These are phyloP conservation scores for Sporothrix brasiliensis DNA, from an alignment of 2,329 filamentous ascomycete genomes.

Conservation along the genomic window DNA sequence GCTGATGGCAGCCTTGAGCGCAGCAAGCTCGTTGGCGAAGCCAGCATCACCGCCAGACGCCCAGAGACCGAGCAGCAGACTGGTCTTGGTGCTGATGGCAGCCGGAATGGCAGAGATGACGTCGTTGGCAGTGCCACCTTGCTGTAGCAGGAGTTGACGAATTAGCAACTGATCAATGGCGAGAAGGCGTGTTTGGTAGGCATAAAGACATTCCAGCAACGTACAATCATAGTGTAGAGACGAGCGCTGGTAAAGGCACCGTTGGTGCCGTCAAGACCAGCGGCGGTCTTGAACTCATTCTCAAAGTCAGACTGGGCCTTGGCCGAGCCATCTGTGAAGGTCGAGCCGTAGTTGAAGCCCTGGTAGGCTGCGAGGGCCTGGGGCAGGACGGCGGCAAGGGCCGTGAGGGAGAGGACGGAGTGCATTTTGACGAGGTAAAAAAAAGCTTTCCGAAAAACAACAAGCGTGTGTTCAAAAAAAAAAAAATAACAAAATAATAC, in stretches of 20 bases:
- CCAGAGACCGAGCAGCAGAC: constrained; percentile 83
- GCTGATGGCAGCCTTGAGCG: constrained; percentile 68
- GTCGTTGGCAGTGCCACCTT: constrained; percentile 65
- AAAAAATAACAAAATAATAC: not conserved
- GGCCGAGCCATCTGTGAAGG: constrained; percentile 60
- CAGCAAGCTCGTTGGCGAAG: constrained; percentile 73
- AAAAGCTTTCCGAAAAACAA: not conserved
- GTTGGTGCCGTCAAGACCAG: constrained; percentile 63
- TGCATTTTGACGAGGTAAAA: constrained; percentile 30
- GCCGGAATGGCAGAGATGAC: constrained; percentile 76
- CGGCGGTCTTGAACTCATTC: constrained; percentile 68
- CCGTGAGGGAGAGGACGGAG: constrained; percentile 31
- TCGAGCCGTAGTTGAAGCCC: constrained; percentile 75
- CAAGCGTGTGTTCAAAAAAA: not conserved
- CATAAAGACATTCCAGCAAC: constrained; percentile 35
- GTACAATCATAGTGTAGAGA: constrained; percentile 70
- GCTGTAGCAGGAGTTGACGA: constrained; percentile 40
- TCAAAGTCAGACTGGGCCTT: constrained; percentile 69
- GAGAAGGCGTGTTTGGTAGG: not conserved
- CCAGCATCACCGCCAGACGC: constrained; percentile 65
- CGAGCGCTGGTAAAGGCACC: constrained; percentile 68
- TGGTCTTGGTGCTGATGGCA: constrained; percentile 77
- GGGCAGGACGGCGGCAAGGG: constrained; percentile 35
- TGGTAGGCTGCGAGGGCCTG: constrained; percentile 43
- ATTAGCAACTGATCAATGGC: not conserved